Evolutionary conservation across 441 rosid genomes (phyloP), one percentile per base, ranked within the genome.

Genomic region (Macaranga tanarius): DNA sequence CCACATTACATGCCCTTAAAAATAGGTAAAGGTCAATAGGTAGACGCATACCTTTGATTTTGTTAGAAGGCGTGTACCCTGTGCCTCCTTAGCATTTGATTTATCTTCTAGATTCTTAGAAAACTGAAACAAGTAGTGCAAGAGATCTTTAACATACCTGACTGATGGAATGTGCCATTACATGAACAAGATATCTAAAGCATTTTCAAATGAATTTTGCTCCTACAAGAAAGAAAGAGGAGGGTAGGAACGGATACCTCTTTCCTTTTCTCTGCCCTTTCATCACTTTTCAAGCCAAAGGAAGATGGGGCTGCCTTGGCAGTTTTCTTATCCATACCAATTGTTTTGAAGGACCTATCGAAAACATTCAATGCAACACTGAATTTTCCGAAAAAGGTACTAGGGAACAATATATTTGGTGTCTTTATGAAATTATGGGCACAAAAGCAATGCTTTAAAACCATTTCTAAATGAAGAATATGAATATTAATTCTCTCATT

Each of bases 281-380:
- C 89, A 68, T 83, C 80, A 56, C 75, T 84, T 86, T 78, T 88
- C 68, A 73, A 40, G 73, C 88, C 84, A 75, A 74, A 77, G 73
- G 90, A 81, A 75, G 90, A 76, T 61, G 86, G 84, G 59, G 87
- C 78, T 70, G 79, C 83, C 81, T 85, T 87, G 22, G 86, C 87
- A 77, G 68, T 84, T 72, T 69, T 91, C 82, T 88, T 90, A 79
- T 85, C 88, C 73, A 80, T 73, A 52, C 74, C 75, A 67, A 75
- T 69, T 70, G 80, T 71, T 83, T 82, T 91, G 54, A 79, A 66
- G 76, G 89, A 83, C 81, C 92, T 86, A 74, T 16, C n/a, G 9
- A 16, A 72, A 77, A 23, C 67, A 76, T 69, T 11, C 72, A 73
- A 60, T 69, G 64, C 48, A 73, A 70, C 61, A 56, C 7, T 65